A percentile compares a stretch with the other conserved stretches of the same genome.
Evolutionary conservation across 2,329 filamentous ascomycete species (phyloP).

Genomic region (Nakataea oryzae): DNA sequence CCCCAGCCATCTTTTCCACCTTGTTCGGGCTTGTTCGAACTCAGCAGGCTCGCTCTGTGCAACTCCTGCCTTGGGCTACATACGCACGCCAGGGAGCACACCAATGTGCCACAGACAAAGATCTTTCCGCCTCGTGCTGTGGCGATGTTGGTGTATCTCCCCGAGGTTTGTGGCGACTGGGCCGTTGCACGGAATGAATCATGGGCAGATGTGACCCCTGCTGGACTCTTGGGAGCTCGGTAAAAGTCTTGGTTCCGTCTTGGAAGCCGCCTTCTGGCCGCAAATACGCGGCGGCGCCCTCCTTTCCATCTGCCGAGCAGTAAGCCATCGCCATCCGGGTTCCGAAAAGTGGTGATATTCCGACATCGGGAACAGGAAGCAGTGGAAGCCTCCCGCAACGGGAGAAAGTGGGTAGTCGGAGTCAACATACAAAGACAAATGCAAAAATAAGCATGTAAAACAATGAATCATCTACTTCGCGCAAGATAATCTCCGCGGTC

Average conservation of each 20-base stretch:
- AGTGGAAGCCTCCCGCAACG: too few species aligned
- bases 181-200: not conserved
- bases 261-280: not conserved
- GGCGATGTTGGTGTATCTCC: not conserved
- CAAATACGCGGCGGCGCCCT: not conserved
- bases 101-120: not conserved
- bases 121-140: not conserved
- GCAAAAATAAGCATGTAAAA: too few species aligned
- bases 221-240: not conserved
- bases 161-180: not conserved
- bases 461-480: not conserved
- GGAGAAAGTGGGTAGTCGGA: too few species aligned
- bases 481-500: not conserved
- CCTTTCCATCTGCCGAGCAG: not conserved
- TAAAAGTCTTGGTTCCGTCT: not conserved
- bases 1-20: too few species aligned
- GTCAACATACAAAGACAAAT: too few species aligned
- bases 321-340: not conserved
- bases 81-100: not conserved
- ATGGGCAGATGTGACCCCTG: not conserved
- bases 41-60: not conserved
- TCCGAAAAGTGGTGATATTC: too few species aligned
- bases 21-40: too few species aligned
- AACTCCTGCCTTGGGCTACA: not conserved
- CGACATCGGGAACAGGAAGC: too few species aligned